Evolutionary conservation across 257 asterid genomes (phyloP).

Genomic region (Nicotiana benthamiana): DNA sequence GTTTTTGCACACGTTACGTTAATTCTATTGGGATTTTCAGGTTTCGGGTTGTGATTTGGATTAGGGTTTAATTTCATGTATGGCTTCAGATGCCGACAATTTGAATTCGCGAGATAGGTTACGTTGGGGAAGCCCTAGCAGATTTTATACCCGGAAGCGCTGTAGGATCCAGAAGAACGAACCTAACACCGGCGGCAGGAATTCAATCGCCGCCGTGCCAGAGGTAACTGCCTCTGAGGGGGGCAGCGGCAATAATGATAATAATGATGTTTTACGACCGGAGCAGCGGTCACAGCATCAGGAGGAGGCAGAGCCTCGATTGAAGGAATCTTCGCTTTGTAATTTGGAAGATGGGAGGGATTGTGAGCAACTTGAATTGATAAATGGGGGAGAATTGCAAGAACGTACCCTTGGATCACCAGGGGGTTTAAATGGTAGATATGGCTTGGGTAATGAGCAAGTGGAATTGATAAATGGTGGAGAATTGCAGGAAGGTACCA

Average conservation of each 20-base stretch:
- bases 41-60: not conserved
- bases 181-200: not conserved
- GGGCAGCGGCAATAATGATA: not conserved
- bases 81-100: conserved; percentile 45
- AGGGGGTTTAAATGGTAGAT: not conserved
- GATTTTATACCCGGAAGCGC: conserved; percentile 39
- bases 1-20: conserved; percentile 14
- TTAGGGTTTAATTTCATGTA: conserved; percentile 22
- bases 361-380: not conserved
- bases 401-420: not conserved
- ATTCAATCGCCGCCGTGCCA: not conserved
- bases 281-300: not conserved
- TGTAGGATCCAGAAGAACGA: conserved; percentile 14
- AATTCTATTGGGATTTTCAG: conserved; percentile 9
- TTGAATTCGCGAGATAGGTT: conserved; percentile 24
- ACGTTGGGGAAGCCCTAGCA: conserved; percentile 33
- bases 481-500: not conserved
- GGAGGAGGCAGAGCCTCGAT: not conserved
- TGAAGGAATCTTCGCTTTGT: not conserved
- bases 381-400: not conserved
- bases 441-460: not conserved
- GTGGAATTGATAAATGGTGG: not conserved
- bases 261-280: not conserved
- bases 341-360: not conserved
- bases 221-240: too few relatives aligned